Conservation (phyloP, 75 land plant genomes). For the Picea glauca region DNA sequence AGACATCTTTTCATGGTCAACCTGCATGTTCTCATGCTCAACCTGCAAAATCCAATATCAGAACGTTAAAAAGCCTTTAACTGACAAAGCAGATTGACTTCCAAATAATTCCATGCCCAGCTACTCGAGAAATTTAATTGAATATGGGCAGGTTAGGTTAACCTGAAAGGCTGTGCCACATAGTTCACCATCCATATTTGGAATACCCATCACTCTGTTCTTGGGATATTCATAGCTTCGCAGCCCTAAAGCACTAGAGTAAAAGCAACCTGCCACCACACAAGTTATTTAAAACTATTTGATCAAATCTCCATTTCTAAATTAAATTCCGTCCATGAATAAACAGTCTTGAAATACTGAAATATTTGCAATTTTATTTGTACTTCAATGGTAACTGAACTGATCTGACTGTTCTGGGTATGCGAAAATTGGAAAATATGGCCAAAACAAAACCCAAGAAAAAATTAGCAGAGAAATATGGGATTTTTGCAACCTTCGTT, state of each 20-base stretch:
- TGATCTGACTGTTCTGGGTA: background rate
- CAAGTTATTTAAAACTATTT: background rate
- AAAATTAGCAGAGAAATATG: background rate
- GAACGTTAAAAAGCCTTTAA: no score
- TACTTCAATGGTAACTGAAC: background rate
- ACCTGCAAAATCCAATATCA: no score
- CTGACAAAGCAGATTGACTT: no score
- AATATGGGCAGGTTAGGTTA: no score
- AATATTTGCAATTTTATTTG: background rate
- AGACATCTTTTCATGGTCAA: no score
- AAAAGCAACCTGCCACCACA: constrained; percentile 44
- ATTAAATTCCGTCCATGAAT: background rate
- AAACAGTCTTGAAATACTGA: no score
- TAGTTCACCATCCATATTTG: constrained; percentile 20
- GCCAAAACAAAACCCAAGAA: no score
- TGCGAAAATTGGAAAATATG: no score
- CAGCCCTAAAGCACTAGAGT: constrained; percentile 32
- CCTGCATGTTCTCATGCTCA: no score
- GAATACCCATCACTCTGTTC: constrained; percentile 33
- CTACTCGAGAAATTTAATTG: no score
- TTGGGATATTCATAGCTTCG: constrained; percentile 50
- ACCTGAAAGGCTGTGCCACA: no score
- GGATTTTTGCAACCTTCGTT: background rate
- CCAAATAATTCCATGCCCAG: no score
- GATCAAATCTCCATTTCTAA: background rate